Evolutionary conservation across 371 early-diverging fungal genomes (phyloP).

Genomic region (Syncephalis fuscata): DNA sequence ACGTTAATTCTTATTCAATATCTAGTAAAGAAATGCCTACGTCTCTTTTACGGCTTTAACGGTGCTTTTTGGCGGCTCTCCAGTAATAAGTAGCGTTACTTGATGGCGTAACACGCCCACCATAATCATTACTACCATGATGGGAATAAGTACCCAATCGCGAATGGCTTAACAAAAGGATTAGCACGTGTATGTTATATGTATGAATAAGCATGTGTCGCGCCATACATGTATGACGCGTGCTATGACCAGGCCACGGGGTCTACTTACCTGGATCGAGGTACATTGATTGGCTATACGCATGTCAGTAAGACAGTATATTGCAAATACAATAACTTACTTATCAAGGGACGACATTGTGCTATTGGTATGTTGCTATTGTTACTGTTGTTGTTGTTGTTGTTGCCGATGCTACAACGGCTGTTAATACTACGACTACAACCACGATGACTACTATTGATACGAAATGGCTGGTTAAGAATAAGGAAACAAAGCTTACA

Average conservation of each 20-base stretch:
- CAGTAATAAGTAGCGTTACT: slow-evolving; percentile 69
- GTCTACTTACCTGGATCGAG: slow-evolving; percentile 5
- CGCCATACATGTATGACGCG: neutral
- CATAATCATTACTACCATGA: slow-evolving; percentile 91
- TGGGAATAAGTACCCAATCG: slow-evolving; percentile 91
- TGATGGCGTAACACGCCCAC: slow-evolving; percentile 87
- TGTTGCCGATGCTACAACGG: too few species aligned
- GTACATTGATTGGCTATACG: slow-evolving; percentile 4
- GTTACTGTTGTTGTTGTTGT: too few species aligned
- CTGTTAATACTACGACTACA: too few species aligned
- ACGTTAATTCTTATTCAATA: neutral
- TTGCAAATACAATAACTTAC: too few species aligned
- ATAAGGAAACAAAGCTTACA: too few species aligned
- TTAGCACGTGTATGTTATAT: neutral
- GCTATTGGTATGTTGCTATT: too few species aligned
- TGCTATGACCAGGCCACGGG: neutral
- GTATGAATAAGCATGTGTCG: too few species aligned
- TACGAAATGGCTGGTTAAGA: too few species aligned
- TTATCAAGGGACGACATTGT: too few species aligned
- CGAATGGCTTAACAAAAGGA: slow-evolving; percentile 39
- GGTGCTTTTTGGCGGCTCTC: slow-evolving; percentile 56
- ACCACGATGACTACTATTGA: too few species aligned
- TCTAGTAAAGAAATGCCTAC: slow-evolving; percentile 13
- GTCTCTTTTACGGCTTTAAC: slow-evolving; percentile 61
- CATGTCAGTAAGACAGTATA: too few species aligned